Evolutionary conservation across 148 eudicot genomes (phyloP).

Genomic region (Spergularia marina): DNA sequence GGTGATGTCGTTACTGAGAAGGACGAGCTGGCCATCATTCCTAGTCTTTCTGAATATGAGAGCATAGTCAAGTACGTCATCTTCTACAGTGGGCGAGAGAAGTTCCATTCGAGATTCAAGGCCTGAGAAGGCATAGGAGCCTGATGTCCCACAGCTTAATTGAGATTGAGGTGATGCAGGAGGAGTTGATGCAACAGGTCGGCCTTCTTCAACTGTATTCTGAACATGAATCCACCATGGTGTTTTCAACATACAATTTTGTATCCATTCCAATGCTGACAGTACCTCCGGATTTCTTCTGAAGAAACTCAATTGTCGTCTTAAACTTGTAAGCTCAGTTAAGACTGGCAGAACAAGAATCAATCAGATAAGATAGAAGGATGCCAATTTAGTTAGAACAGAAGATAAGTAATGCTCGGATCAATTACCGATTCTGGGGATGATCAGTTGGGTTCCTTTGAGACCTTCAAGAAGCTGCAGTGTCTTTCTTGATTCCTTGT

Average conservation of each 20-base stretch:
- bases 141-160: conserved; percentile 28
- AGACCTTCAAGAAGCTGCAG: conserved; percentile 82
- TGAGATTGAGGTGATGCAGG: conserved; percentile 51
- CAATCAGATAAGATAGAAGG: neutral
- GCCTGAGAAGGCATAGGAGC: conserved; percentile 28
- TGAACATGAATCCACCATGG: conserved; percentile 84
- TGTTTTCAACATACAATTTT: conserved; percentile 58
- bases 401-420: neutral
- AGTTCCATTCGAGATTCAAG: conserved; percentile 34
- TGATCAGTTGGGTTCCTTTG: conserved; percentile 62
- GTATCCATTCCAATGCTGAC: conserved; percentile 72
- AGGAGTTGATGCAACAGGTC: conserved; percentile 53
- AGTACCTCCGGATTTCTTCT: conserved; percentile 50
- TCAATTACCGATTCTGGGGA: conserved; percentile 69
- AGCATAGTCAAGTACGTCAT: conserved; percentile 73
- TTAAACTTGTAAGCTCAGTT: conserved; percentile 66
- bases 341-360: conserved; percentile 44
- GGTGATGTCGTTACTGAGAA: conserved; percentile 61
- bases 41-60: conserved; percentile 37
- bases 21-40: conserved; percentile 59
- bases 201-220: conserved; percentile 47
- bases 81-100: conserved; percentile 55
- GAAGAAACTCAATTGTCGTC: conserved; percentile 52
- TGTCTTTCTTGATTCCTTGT: conserved; percentile 63
- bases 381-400: neutral